Evolutionary conservation across 352 stramenopile species (phyloP), one percentile per base, ranked within the genome.

Genomic region (Pythium phragmiticola): DNA sequence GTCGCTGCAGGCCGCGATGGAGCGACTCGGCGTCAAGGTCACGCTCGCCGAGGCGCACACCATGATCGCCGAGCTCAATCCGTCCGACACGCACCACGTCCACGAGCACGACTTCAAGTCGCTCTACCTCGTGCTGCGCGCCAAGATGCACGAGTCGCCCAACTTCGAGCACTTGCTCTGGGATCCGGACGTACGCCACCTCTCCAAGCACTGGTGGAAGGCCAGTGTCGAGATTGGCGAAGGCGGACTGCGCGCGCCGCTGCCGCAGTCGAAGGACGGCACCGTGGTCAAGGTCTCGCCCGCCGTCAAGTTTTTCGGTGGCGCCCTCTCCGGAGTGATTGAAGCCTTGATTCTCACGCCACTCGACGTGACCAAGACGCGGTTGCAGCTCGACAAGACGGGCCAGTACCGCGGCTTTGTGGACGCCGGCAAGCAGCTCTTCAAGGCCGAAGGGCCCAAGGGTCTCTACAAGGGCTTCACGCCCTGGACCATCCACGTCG

Each of bases 381-480:
- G 89, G 6, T 70, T 96, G 65, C 89, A 96, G 56, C 76, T 96
- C 12, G 89, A 96, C 72, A 94, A 94, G 73, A 80, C 63, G 0
- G 84, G 82, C 16, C 76, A 94, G 63, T 96, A 96, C 76, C 83
- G 78, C 7, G 88, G 88, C 60, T 94, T 97, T 76, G 14, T 96
- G 12, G 82, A 95, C 74, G 92, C 83, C 64, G 77, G 86, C 41
- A 84, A 89, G 72, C 89, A 93, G 66, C 86, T 96, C 7, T 75
- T 92, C 39, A 63, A 62, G 17, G 84, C 86, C 0, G 89, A 97
- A 67, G 89, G 89, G 4, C 74, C 80, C 13, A 81, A 80, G 53
- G 88, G 80, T 0, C 67, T 97, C 36, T 97, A 84, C 71, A 97
- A 97, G 72, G 89, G 89, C 51, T 92, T 97, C 56, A 90, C 76